Percentiles rank a stretch among this genome's conserved stretches.
Conservation (phyloP, 805 yeast species). For the Schizosaccharomyces japonicus region DNA sequence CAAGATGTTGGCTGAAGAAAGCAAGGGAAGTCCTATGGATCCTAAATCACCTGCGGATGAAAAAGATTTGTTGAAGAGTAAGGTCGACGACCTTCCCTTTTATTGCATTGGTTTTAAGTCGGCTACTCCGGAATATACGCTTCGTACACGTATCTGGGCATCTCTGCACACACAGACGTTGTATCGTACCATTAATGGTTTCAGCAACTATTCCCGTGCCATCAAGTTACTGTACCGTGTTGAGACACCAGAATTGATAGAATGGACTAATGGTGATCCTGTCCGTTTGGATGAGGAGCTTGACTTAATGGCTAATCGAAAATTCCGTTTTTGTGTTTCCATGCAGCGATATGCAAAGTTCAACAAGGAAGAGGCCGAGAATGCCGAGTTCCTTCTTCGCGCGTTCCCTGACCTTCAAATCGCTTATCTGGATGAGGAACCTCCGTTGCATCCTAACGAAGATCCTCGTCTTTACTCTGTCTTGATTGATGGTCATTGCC, state of each 20-base stretch:
- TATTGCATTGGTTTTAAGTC: constrained; percentile 92
- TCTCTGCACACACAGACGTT: constrained; percentile 89
- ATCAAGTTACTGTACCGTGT: constrained; percentile 80
- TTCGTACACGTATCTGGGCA: constrained; percentile 96
- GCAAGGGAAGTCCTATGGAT: constrained; percentile 38
- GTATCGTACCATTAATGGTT: constrained; percentile 91
- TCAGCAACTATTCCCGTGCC: constrained; percentile 94
- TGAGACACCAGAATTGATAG: constrained; percentile 84
- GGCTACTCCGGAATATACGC: constrained; percentile 88
- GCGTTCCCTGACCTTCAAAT: constrained; percentile 53
- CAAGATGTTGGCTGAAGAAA: constrained; percentile 80
- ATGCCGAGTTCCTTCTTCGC: constrained; percentile 39
- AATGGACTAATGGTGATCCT: constrained; percentile 96
- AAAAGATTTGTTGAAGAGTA: constrained; percentile 46
- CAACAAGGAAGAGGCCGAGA: constrained; percentile 37
- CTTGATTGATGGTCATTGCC: constrained; percentile 36
- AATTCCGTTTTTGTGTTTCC: constrained; percentile 57
- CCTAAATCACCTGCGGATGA: constrained; percentile 22
- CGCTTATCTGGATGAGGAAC: constrained; percentile 86
- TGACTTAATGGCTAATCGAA: constrained; percentile 57
- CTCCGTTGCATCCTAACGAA: constrained; percentile 24
- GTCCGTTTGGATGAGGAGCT: constrained; percentile 87
- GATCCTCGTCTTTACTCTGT: constrained; percentile 39
- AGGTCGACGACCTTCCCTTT: constrained; percentile 70
- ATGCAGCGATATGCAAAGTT: constrained; percentile 67